These are phyloP conservation scores for Blastocystis sp. DNA, from an alignment of 352 stramenopile genomes.

Conservation along the genomic window DNA sequence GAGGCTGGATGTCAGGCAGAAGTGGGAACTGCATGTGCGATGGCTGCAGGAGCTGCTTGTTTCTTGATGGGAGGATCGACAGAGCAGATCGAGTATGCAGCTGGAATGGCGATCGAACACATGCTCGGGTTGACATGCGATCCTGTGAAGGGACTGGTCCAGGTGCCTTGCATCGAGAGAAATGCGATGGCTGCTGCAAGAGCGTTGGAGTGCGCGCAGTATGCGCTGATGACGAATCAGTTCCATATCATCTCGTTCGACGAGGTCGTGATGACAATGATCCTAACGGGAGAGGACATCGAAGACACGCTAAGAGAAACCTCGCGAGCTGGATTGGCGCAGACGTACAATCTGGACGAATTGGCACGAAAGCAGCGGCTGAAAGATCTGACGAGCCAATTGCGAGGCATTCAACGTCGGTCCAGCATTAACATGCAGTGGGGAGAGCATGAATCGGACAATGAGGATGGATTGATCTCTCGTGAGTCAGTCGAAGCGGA, in stretches of 20 bases:
- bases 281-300: constrained; percentile 31
- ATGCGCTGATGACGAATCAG: constrained; percentile 46
- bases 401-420: not conserved
- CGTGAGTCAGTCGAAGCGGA: not conserved
- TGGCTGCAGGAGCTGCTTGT: constrained; percentile 61
- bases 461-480: not conserved
- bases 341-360: constrained; percentile 59
- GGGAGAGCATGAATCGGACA: not conserved
- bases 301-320: constrained; percentile 41
- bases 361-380: constrained; percentile 35
- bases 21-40: constrained; percentile 63
- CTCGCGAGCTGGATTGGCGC: constrained; percentile 28
- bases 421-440: constrained; percentile 38
- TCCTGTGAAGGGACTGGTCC: constrained; percentile 63
- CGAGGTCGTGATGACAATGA: constrained; percentile 54
- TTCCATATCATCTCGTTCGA: constrained; percentile 55
- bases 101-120: constrained; percentile 64
- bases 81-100: constrained; percentile 64
- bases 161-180: constrained; percentile 64
- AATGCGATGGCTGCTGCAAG: constrained; percentile 64
- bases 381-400: constrained; percentile 22
- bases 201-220: constrained; percentile 62
- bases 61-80: constrained; percentile 62
- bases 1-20: constrained; percentile 64
- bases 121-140: constrained; percentile 63